A percentile compares a stretch with the other conserved stretches of the same genome.
Evolutionary conservation across 208 protist genomes (phyloP).

Genomic region (Trypanosoma cruzi): DNA sequence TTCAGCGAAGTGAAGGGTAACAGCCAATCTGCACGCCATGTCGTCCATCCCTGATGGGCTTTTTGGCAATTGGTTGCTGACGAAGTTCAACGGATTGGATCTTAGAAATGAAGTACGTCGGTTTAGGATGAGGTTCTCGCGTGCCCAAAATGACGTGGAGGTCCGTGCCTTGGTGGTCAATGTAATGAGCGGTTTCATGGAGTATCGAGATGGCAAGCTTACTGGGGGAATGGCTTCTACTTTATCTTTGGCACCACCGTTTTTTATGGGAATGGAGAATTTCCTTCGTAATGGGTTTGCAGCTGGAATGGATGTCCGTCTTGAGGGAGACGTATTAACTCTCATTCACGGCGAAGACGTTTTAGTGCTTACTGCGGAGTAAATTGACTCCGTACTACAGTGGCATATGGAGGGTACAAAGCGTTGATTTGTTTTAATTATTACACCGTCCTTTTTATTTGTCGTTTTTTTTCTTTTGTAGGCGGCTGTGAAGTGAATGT

Average conservation of each 20-base stretch:
- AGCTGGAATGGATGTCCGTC: slow-evolving; percentile 34
- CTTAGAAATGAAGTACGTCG: too few species aligned
- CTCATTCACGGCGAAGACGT: slow-evolving; percentile 33
- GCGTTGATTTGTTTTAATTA: too few species aligned
- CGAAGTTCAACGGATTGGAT: too few species aligned
- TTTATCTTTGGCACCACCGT: slow-evolving; percentile 34
- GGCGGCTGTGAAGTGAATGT: too few species aligned
- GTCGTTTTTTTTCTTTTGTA: too few species aligned
- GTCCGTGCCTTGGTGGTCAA: slow-evolving; percentile 50
- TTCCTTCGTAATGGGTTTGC: slow-evolving; percentile 34
- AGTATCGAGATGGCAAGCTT: slow-evolving; percentile 33
- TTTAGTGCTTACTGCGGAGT: slow-evolving; percentile 30
- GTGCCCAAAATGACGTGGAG: slow-evolving; percentile 38
- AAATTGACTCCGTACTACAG: slow-evolving; percentile 3
- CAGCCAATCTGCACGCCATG: too few species aligned
- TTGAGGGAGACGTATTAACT: slow-evolving; percentile 33
- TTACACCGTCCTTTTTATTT: too few species aligned
- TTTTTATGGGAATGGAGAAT: slow-evolving; percentile 45
- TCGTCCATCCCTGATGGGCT: too few species aligned
- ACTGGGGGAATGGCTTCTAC: slow-evolving; percentile 46
- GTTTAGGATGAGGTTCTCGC: slow-evolving; percentile 40
- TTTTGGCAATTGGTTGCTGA: too few species aligned
- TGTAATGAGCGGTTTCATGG: slow-evolving; percentile 30
- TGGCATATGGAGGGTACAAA: too few species aligned
- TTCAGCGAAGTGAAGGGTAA: too few species aligned